Evolutionary conservation across 1,284 basidiomycete species (phyloP).

Genomic region (Caloboletus inedulis): DNA sequence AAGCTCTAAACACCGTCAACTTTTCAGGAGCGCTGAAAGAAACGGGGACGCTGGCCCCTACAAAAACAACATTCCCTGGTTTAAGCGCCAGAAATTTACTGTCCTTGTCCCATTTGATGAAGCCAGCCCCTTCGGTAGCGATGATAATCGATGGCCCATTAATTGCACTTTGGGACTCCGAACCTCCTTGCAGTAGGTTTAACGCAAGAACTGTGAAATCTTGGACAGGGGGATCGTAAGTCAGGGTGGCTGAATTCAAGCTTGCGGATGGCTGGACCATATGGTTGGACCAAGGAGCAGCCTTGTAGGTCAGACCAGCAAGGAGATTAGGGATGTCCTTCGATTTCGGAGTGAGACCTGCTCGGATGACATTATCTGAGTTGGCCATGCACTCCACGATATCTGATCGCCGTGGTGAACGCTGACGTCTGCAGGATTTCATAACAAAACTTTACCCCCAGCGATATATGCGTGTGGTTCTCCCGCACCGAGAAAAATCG

Average conservation of each 20-base stretch:
- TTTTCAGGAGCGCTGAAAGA: conserved; percentile 26
- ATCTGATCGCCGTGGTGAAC: conserved; percentile 50
- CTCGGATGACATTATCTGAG: conserved; percentile 98
- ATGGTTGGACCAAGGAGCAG: conserved; percentile 68
- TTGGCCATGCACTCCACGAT: conserved; percentile 99
- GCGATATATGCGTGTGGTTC: conserved; percentile 97
- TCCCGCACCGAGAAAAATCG: conserved; percentile 93
- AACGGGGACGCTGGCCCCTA: conserved; percentile 71
- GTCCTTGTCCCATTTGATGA: conserved; percentile 43
- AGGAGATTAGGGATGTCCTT: conserved; percentile 92
- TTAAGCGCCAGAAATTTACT: conserved; percentile 45
- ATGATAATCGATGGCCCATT: conserved; percentile 86
- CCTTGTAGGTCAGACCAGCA: conserved; percentile 82
- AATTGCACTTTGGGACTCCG: conserved; percentile 58
- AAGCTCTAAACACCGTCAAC: conserved; percentile 70
- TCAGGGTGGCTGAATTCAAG: conserved; percentile 35
- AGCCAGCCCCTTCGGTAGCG: conserved; percentile 69
- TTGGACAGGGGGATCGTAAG: conserved; percentile 90
- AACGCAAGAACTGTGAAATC: conserved; percentile 88
- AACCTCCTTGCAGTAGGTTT: conserved; percentile 44
- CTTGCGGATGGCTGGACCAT: conserved; percentile 62
- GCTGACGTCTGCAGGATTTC: background rate
- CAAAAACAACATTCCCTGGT: conserved; percentile 79
- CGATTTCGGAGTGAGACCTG: conserved; percentile 95
- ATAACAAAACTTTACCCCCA: conserved; percentile 59